Conservation (phyloP, 495 filamentous ascomycete species). For the Penicillium angulare region DNA sequence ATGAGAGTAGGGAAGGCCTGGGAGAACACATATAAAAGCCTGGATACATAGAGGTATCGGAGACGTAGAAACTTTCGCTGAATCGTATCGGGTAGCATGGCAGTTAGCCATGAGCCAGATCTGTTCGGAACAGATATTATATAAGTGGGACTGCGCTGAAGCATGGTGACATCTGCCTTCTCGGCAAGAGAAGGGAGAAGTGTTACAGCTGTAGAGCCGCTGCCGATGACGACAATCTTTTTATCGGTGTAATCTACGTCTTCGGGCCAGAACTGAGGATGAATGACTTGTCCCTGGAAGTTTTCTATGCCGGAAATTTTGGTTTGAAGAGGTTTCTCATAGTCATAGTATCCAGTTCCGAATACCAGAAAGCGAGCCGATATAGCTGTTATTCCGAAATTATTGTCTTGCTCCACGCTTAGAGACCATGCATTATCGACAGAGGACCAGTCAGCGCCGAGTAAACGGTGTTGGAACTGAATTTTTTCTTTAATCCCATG, state of each 20-base stretch:
- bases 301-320: constrained; percentile 42
- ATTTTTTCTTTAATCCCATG: constrained; percentile 64
- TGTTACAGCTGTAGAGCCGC: constrained; percentile 56
- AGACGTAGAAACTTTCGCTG: constrained; percentile 41
- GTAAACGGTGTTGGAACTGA: constrained; percentile 55
- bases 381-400: constrained; percentile 43
- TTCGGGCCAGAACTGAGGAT: constrained; percentile 55
- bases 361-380: constrained; percentile 57
- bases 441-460: constrained; percentile 58
- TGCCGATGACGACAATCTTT: constrained; percentile 56
- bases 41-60: constrained; percentile 43
- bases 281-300: constrained; percentile 45
- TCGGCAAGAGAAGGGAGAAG: constrained; percentile 46
- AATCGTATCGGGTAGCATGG: constrained; percentile 39
- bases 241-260: constrained; percentile 48
- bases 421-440: constrained; percentile 54
- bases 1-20: constrained; percentile 53
- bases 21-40: constrained; percentile 55
- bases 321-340: constrained; percentile 53
- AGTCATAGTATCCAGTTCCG: constrained; percentile 66
- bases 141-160: constrained; percentile 60
- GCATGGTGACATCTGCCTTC: constrained; percentile 50
- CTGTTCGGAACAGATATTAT: constrained; percentile 52
- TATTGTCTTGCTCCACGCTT: constrained; percentile 23
- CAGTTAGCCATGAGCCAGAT: constrained; percentile 19